Percentiles rank a stretch among this genome's conserved stretches.
Evolutionary conservation across 495 filamentous ascomycete genomes (phyloP).

Genomic region (Trichoderma virens): DNA sequence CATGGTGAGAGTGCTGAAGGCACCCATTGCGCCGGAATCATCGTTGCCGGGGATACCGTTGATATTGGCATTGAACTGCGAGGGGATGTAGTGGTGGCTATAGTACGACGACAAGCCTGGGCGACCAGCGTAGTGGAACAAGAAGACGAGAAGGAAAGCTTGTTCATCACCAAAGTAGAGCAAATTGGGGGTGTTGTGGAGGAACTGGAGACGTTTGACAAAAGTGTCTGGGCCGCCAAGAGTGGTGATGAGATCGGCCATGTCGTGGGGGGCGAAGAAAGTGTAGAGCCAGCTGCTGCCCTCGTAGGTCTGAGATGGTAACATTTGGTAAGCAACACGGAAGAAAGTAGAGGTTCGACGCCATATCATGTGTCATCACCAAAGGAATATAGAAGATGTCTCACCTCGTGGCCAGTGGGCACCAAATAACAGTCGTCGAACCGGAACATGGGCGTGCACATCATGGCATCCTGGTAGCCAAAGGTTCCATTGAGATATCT

Average conservation of each 20-base stretch:
- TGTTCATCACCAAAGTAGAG: constrained; percentile 62
- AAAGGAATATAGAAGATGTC: not conserved
- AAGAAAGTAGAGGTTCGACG: not conserved
- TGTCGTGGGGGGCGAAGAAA: constrained; percentile 52
- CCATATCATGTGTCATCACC: no score
- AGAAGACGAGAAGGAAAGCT: constrained; percentile 54
- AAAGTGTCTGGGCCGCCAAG: constrained; percentile 51
- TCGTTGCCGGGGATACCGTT: constrained; percentile 60
- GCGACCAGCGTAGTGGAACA: constrained; percentile 59
- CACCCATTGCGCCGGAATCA: constrained; percentile 61
- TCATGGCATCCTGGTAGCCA: constrained; percentile 61
- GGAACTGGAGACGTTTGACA: constrained; percentile 49
- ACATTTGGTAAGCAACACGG: not conserved
- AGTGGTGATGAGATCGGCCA: constrained; percentile 45
- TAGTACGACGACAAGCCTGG: constrained; percentile 53
- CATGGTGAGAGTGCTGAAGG: constrained; percentile 56
- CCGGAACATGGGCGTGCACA: constrained; percentile 36
- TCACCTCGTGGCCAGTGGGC: constrained; percentile 6
- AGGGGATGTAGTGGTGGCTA: constrained; percentile 56
- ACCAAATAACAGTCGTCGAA: not conserved
- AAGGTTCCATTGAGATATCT: constrained; percentile 57
- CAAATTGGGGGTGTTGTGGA: constrained; percentile 48
- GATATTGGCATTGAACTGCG: constrained; percentile 47
- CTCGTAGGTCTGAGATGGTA: not conserved
- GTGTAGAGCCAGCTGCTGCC: constrained; percentile 7